Conservation (phyloP, 2,329 filamentous ascomycete species). For the Reticulascus tulasneorum region DNA sequence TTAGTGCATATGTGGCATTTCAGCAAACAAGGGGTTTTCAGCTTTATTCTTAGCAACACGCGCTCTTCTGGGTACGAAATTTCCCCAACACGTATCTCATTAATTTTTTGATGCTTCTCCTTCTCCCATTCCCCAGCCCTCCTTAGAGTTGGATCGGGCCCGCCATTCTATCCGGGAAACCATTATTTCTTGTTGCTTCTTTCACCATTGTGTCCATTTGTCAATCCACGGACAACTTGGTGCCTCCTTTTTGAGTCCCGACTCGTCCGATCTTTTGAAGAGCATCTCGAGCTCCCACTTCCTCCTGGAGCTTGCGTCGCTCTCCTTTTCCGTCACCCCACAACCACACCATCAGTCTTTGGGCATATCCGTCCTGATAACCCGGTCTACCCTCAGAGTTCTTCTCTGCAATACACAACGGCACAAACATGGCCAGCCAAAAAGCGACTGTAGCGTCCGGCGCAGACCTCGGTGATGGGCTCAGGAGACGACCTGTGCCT, state of each 20-base stretch:
- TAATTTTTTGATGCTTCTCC: constrained; percentile 8
- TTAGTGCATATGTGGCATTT: no score
- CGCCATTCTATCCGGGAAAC: no score
- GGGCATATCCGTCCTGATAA: constrained; percentile 8
- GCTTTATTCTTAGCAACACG: neutral
- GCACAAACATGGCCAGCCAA: constrained; percentile 46
- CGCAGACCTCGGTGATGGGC: constrained; percentile 53
- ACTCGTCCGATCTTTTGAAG: constrained; percentile 17
- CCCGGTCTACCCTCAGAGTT: no score
- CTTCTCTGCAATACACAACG: no score
- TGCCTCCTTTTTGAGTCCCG: constrained; percentile 12
- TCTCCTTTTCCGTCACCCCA: constrained; percentile 1
- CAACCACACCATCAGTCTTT: constrained; percentile 4
- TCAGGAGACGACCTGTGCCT: constrained; percentile 52
- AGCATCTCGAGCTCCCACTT: constrained; percentile 15
- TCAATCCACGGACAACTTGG: no score
- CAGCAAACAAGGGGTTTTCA: no score
- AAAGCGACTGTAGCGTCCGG: constrained; percentile 56
- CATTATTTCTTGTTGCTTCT: constrained; percentile 5
- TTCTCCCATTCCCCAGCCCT: constrained; percentile 4
- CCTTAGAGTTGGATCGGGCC: no score
- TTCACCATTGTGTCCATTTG: constrained; percentile 4
- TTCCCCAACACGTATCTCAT: no score
- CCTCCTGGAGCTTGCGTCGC: constrained; percentile 11
- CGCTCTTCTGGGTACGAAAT: no score